Percentiles rank a stretch among this genome's conserved stretches.
phyloP scores from a whole-genome alignment of 768 basidiomycete species.

The Galerina marginata region DNA sequence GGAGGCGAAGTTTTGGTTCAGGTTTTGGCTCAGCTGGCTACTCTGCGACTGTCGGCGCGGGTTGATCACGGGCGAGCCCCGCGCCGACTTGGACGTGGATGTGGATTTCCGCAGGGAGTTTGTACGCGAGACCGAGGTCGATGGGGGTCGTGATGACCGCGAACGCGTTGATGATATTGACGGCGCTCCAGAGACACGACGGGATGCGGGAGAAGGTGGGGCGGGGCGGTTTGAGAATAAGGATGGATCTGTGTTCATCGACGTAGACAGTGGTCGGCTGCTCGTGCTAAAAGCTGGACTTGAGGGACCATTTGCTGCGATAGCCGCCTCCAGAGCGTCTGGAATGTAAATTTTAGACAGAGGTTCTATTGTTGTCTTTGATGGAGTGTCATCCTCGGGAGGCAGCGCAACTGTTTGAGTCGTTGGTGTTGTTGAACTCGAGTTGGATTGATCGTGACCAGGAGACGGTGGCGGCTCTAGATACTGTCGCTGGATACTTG shows the following conservation, averaged over 20 bases:
- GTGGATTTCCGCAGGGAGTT: constrained; percentile 25
- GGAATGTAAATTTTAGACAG: constrained; percentile 23
- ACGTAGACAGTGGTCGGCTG: constrained; percentile 7
- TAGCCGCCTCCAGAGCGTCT: constrained; percentile 4
- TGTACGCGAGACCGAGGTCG: constrained; percentile 27
- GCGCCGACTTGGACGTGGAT: constrained; percentile 2
- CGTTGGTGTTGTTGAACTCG: constrained; percentile 37
- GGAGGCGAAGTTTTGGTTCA: constrained; percentile 8
- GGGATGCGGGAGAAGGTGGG: constrained; percentile 64
- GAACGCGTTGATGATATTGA: constrained; percentile 35
- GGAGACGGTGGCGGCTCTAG: constrained; percentile 26
- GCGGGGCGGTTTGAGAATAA: constrained; percentile 56
- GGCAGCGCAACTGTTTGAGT: constrained; percentile 19
- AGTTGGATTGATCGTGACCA: constrained; percentile 25
- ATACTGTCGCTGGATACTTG: constrained; percentile 25
- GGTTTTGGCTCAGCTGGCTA: constrained; percentile 20
- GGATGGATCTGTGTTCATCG: constrained; percentile 14
- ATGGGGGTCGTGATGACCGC: constrained; percentile 33
- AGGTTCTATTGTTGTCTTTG: neutral
- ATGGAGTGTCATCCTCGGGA: constrained; percentile 8
- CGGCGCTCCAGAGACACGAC: constrained; percentile 44
- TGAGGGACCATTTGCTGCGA: constrained; percentile 6
- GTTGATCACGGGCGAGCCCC: constrained; percentile 23
- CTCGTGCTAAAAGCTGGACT: constrained; percentile 22
- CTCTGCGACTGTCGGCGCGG: constrained; percentile 21